These are phyloP conservation scores for Thymus quinquecostatus DNA, from an alignment of 257 asterid genomes.

Conservation along the genomic window DNA sequence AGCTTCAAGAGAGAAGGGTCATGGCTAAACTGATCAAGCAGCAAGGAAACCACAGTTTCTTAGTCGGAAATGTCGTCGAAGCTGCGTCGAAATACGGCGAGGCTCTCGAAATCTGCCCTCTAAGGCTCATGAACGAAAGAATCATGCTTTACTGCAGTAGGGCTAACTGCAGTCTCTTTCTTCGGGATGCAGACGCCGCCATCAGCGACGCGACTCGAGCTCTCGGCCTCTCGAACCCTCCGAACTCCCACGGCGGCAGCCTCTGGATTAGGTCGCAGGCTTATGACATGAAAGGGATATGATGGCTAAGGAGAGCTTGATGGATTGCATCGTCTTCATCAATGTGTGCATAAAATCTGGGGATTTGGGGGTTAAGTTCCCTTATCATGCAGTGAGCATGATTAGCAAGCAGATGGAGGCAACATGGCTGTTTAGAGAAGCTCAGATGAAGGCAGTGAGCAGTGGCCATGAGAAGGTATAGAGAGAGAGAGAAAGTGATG, in stretches of 20 bases:
- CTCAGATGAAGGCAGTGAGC: slow-evolving; percentile 32
- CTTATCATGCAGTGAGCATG: slow-evolving; percentile 64
- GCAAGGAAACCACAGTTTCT: slow-evolving; percentile 52
- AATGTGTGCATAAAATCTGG: slow-evolving; percentile 44
- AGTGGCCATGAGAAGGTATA: slow-evolving; percentile 23
- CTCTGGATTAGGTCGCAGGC: slow-evolving; percentile 87
- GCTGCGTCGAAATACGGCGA: slow-evolving; percentile 57
- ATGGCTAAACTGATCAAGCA: slow-evolving; percentile 47
- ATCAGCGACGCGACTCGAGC: slow-evolving; percentile 84
- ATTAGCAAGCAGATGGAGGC: slow-evolving; percentile 79
- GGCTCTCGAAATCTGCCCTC: slow-evolving; percentile 66
- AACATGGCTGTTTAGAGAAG: slow-evolving; percentile 67
- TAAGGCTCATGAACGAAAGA: slow-evolving; percentile 59
- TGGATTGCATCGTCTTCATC: slow-evolving; percentile 71
- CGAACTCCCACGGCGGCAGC: slow-evolving; percentile 68
- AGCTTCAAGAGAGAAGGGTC: slow-evolving; percentile 45
- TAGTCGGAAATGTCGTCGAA: slow-evolving; percentile 53
- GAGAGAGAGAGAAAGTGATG: not conserved
- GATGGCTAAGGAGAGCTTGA: slow-evolving; percentile 83
- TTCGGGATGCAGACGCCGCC: slow-evolving; percentile 55
- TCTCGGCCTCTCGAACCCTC: slow-evolving; percentile 68
- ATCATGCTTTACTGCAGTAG: slow-evolving; percentile 58
- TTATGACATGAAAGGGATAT: slow-evolving; percentile 78
- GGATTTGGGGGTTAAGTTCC: slow-evolving; percentile 42
- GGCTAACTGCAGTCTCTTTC: slow-evolving; percentile 58